These are phyloP conservation scores for Phytophthora cryptogea DNA, from an alignment of 352 stramenopile genomes.

Conservation along the genomic window DNA sequence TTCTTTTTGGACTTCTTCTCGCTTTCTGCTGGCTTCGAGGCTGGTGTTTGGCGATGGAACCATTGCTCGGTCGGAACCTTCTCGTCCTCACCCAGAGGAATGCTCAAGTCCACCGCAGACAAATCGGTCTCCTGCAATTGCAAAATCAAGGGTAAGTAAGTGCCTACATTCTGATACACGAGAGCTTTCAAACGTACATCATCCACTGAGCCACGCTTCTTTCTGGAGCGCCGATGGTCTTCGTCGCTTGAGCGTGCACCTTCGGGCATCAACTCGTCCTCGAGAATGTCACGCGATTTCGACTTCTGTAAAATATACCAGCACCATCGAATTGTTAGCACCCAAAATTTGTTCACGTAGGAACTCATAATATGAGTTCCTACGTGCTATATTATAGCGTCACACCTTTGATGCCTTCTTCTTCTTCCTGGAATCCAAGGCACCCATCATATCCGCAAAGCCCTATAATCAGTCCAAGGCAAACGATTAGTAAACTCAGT, in stretches of 20 bases:
- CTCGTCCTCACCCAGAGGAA: constrained; percentile 76
- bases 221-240: constrained; percentile 54
- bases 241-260: constrained; percentile 73
- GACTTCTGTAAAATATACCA: constrained; percentile 30
- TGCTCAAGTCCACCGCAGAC: constrained; percentile 75
- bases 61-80: constrained; percentile 83
- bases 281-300: constrained; percentile 59
- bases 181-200: constrained; percentile 33
- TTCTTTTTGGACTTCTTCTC: constrained; percentile 80
- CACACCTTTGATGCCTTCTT: constrained; percentile 67
- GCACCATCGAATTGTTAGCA: constrained; percentile 2
- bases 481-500: constrained; percentile 9
- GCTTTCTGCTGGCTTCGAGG: constrained; percentile 36
- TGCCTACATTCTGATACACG: not conserved
- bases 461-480: constrained; percentile 32
- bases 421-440: constrained; percentile 70
- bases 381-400: too few relatives aligned
- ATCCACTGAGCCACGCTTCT: constrained; percentile 43
- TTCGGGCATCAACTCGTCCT: constrained; percentile 83
- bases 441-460: constrained; percentile 84
- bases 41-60: constrained; percentile 62
- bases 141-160: not conserved
- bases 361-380: not conserved
- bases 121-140: constrained; percentile 61
- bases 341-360: not conserved